These are phyloP conservation scores for Kwoniella shivajii DNA, from an alignment of 1,284 basidiomycete species.

Conservation along the genomic window DNA sequence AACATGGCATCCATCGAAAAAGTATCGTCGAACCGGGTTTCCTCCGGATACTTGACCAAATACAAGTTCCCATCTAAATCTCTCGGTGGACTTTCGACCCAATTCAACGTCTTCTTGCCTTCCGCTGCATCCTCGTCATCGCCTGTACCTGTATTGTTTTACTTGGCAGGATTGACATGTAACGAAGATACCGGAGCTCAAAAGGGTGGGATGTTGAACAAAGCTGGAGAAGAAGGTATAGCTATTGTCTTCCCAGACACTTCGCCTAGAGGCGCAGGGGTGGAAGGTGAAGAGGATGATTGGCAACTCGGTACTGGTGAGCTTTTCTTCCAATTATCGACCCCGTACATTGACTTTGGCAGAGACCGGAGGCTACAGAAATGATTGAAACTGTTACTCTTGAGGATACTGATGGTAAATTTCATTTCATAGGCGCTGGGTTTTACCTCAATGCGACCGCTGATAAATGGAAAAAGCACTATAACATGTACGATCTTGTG, in stretches of 20 bases:
- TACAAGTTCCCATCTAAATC: constrained; percentile 80
- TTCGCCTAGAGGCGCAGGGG: constrained; percentile 86
- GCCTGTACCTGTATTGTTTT: constrained; percentile 81
- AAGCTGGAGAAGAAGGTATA: constrained; percentile 78
- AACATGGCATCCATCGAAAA: constrained; percentile 62
- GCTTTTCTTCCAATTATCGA: too few species aligned
- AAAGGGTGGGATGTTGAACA: constrained; percentile 80
- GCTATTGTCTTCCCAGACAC: constrained; percentile 96
- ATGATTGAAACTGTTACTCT: too few species aligned
- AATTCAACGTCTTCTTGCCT: constrained; percentile 91
- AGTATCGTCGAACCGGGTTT: constrained; percentile 75
- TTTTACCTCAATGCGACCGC: constrained; percentile 90
- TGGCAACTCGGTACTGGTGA: constrained; percentile 88
- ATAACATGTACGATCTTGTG: constrained; percentile 87
- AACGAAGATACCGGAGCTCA: constrained; percentile 94
- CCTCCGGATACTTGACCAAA: constrained; percentile 76
- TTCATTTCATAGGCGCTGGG: constrained; percentile 66
- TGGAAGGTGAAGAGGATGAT: constrained; percentile 80
- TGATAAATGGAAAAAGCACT: constrained; percentile 75
- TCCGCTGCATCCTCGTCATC: constrained; percentile 58
- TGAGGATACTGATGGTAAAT: background rate
- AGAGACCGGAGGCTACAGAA: too few species aligned
- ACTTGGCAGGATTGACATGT: constrained; percentile 91
- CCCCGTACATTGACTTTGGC: too few species aligned
- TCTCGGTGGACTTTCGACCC: constrained; percentile 75